Conservation (phyloP, 495 filamentous ascomycete species). For the Halenospora varia region DNA sequence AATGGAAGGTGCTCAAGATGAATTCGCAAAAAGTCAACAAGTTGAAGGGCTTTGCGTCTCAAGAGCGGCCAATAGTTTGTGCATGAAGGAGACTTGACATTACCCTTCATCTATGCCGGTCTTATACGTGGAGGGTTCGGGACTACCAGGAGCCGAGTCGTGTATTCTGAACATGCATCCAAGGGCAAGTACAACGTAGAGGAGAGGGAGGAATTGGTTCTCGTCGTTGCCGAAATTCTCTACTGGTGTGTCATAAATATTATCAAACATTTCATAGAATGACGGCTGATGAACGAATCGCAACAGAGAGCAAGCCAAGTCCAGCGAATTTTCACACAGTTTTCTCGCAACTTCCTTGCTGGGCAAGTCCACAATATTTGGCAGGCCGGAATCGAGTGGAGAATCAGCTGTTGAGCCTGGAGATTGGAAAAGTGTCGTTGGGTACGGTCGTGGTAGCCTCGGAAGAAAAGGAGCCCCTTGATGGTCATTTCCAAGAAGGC, state of each 20-base stretch:
- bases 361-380: conserved; percentile 67
- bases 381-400: conserved; percentile 45
- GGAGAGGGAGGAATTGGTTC: conserved; percentile 73
- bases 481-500: conserved; percentile 52
- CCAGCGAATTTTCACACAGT: conserved; percentile 72
- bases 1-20: no score
- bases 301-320: conserved; percentile 79
- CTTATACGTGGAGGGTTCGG: conserved; percentile 49
- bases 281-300: conserved; percentile 85
- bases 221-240: conserved; percentile 72
- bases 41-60: no score
- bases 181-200: conserved; percentile 80
- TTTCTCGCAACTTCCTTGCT: conserved; percentile 58
- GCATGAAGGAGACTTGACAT: conserved; percentile 10
- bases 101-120: conserved; percentile 78
- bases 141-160: conserved; percentile 44
- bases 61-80: no score
- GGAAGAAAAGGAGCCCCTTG: conserved; percentile 39
- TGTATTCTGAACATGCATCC: conserved; percentile 67
- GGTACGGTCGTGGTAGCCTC: conserved; percentile 25
- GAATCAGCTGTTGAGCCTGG: conserved; percentile 64
- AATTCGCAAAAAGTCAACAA: no score
- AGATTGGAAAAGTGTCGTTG: conserved; percentile 59
- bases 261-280: conserved; percentile 74
- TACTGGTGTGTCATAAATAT: conserved; percentile 67